phyloP scores from a whole-genome alignment of 768 basidiomycete genomes.

The Boletus tomentosulus region DNA sequence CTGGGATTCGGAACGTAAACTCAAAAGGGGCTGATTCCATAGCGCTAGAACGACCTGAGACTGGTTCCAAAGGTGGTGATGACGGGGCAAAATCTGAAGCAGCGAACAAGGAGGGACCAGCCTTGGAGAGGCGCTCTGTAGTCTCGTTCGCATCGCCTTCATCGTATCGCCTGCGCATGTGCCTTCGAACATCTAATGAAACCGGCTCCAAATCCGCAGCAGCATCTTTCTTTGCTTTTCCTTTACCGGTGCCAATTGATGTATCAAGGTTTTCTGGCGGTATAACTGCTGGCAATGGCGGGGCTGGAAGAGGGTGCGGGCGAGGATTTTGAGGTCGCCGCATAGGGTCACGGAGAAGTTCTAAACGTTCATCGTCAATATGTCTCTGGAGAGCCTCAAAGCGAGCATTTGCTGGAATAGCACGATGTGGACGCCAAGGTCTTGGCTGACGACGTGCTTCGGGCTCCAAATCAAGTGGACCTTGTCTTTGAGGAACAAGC shows the following conservation, averaged over 20 bases:
- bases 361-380: conserved; percentile 11
- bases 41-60: conserved; percentile 8
- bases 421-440: conserved; percentile 24
- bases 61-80: neutral
- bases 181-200: conserved; percentile 13
- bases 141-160: conserved; percentile 6
- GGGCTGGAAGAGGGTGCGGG: conserved; percentile 9
- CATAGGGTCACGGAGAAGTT: conserved; percentile 11
- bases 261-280: neutral
- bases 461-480: conserved; percentile 12
- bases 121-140: neutral
- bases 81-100: neutral
- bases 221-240: conserved; percentile 22
- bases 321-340: conserved; percentile 15
- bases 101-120: conserved; percentile 7
- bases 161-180: conserved; percentile 17
- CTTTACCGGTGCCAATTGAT: conserved; percentile 14
- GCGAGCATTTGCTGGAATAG: conserved; percentile 15
- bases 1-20: too few relatives aligned
- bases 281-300: conserved; percentile 4
- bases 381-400: conserved; percentile 19
- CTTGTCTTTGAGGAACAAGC: conserved; percentile 13
- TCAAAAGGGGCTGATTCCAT: conserved; percentile 18
- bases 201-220: neutral
- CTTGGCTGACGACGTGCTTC: conserved; percentile 26